Evolutionary conservation across 768 basidiomycete species (phyloP).

Genomic region (Auriculariales sp.): DNA sequence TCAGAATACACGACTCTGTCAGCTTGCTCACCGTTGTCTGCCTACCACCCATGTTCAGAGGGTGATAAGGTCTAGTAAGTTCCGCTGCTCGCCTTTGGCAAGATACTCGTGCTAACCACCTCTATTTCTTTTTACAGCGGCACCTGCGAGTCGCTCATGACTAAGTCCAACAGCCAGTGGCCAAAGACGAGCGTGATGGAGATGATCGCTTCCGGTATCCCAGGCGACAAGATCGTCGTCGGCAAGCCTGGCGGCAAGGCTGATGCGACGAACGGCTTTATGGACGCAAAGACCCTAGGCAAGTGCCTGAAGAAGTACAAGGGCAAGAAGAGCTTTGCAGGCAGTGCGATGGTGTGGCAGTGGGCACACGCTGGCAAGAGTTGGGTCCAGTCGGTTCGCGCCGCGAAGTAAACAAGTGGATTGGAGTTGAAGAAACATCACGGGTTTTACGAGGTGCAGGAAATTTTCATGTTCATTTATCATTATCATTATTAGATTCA

Average conservation of each 20-base stretch:
- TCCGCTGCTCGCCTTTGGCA: too few relatives aligned
- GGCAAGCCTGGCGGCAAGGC: slow-evolving; percentile 47
- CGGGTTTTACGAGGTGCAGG: too few relatives aligned
- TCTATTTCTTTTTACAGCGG: slow-evolving; percentile 8
- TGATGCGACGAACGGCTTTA: slow-evolving; percentile 48
- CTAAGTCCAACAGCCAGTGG: slow-evolving; percentile 12
- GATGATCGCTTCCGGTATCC: slow-evolving; percentile 42
- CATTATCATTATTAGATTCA: too few relatives aligned
- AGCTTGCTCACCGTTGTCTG: too few relatives aligned
- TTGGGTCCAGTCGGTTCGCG: background rate
- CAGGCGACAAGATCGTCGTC: slow-evolving; percentile 52
- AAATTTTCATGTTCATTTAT: too few relatives aligned
- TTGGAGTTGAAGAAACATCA: too few relatives aligned
- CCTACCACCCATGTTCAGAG: too few relatives aligned
- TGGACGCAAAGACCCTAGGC: slow-evolving; percentile 39
- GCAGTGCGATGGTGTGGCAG: slow-evolving; percentile 20
- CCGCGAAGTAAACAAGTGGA: too few relatives aligned
- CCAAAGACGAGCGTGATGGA: slow-evolving; percentile 28
- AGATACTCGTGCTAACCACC: too few relatives aligned
- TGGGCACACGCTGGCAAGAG: background rate
- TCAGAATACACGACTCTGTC: slow-evolving; percentile 9
- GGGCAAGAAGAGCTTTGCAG: slow-evolving; percentile 39
- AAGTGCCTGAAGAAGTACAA: slow-evolving; percentile 35
- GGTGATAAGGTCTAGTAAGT: background rate
- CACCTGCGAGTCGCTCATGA: slow-evolving; percentile 11